Conservation (phyloP, 768 basidiomycete species). For the Trametes maxima region DNA sequence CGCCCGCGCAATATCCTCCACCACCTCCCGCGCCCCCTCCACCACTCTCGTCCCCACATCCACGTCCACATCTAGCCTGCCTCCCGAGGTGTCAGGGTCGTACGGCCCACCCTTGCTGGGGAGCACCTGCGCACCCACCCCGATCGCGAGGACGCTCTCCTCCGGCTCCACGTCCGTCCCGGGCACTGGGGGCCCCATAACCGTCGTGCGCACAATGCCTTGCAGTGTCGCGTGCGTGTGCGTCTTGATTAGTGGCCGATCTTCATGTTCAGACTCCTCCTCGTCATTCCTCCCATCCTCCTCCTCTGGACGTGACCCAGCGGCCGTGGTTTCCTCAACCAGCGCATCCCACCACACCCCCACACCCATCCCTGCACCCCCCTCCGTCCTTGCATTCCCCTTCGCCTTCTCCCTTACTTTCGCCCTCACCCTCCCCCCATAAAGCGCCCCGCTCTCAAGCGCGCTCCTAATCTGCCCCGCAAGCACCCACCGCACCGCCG, state of each 20-base stretch:
- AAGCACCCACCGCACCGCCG: conserved; percentile 19
- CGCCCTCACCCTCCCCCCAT: conserved; percentile 2
- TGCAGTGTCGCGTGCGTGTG: conserved; percentile 25
- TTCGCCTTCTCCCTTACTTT: conserved; percentile 8
- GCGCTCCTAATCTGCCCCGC: conserved; percentile 22
- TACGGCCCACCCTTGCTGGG: conserved; percentile 30
- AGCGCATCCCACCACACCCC: conserved; percentile 6
- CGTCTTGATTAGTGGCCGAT: conserved; percentile 13
- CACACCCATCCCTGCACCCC: conserved; percentile 9
- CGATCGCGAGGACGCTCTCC: conserved; percentile 31
- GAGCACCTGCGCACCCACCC: conserved; percentile 32
- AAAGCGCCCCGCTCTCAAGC: conserved; percentile 18
- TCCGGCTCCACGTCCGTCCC: neutral
- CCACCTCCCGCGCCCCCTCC: conserved; percentile 17
- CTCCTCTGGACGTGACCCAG: neutral
- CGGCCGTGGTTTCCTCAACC: neutral
- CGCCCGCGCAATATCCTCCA: conserved; percentile 13
- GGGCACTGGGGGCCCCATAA: conserved; percentile 9
- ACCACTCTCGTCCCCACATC: conserved; percentile 18
- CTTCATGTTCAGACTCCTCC: neutral
- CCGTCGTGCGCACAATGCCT: conserved; percentile 30
- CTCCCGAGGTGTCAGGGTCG: neutral
- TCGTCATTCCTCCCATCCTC: neutral
- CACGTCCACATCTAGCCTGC: conserved; percentile 1
- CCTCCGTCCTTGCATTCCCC: neutral